These are phyloP conservation scores for Grosmannia serpens DNA, from an alignment of 2,329 filamentous ascomycete genomes.

Conservation along the genomic window DNA sequence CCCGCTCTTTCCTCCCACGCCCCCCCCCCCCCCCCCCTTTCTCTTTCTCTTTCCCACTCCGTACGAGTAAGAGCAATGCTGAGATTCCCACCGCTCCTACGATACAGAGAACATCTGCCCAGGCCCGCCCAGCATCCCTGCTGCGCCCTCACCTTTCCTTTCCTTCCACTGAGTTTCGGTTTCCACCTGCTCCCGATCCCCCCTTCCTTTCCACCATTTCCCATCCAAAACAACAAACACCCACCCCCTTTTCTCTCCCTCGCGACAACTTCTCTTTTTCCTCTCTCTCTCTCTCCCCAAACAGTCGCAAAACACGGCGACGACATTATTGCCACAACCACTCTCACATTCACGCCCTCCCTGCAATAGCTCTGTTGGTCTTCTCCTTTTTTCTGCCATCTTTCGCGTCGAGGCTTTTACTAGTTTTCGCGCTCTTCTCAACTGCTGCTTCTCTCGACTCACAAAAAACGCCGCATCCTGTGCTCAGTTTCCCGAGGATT, in stretches of 20 bases:
- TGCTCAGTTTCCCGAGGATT: not conserved
- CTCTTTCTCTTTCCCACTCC: not conserved
- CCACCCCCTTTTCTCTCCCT: slow-evolving; percentile 3
- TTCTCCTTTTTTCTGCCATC: slow-evolving; percentile 4
- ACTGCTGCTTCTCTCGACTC: not conserved
- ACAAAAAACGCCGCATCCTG: not conserved
- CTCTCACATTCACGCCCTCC: not conserved
- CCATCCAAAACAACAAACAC: slow-evolving; percentile 9
- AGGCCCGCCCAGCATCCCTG: slow-evolving; percentile 1
- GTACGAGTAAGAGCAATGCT: too few species aligned
- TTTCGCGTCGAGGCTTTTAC: slow-evolving; percentile 26
- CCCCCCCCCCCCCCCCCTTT: too few species aligned
- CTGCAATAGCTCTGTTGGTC: not conserved
- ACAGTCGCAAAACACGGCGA: slow-evolving; percentile 6
- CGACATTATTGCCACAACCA: slow-evolving; percentile 3
- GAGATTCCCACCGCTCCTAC: not conserved
- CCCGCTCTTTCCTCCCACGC: not conserved
- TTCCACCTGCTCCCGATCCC: slow-evolving; percentile 4
- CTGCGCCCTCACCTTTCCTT: not conserved
- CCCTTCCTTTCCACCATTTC: slow-evolving; percentile 10
- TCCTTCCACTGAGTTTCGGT: not conserved
- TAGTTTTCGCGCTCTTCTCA: slow-evolving; percentile 31
- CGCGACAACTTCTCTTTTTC: slow-evolving; percentile 1
- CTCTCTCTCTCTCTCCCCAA: slow-evolving; percentile 5
- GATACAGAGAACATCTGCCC: not conserved